These are phyloP conservation scores for Volvox africanus DNA, from an alignment of 139 green algal species.

Conservation along the genomic window DNA sequence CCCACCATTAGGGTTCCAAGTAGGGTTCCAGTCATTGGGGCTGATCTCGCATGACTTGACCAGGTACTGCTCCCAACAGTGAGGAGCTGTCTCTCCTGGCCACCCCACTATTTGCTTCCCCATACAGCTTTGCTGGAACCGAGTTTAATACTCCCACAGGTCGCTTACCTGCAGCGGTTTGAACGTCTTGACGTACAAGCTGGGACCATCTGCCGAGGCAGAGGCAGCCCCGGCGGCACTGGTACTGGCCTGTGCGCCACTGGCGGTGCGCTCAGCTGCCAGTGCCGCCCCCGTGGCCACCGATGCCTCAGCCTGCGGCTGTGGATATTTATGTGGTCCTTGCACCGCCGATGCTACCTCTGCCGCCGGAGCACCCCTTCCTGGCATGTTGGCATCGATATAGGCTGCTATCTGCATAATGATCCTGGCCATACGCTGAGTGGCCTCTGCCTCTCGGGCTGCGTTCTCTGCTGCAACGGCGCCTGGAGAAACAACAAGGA, in stretches of 20 bases:
- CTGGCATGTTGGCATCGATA: not conserved
- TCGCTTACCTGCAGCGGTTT: slow-evolving; percentile 45
- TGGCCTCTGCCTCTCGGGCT: slow-evolving; percentile 34
- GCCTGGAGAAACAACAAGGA: not conserved
- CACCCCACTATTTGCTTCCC: too few species aligned
- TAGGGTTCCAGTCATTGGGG: too few species aligned
- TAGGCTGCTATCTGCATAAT: slow-evolving; percentile 11
- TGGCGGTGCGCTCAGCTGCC: slow-evolving; percentile 6
- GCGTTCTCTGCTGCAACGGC: slow-evolving; percentile 8
- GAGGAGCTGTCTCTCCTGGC: too few species aligned
- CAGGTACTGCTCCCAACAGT: too few species aligned
- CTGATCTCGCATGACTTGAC: too few species aligned
- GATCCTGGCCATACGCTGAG: slow-evolving; percentile 9
- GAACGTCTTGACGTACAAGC: slow-evolving; percentile 8
- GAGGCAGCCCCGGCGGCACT: not conserved
- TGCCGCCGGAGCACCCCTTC: not conserved
- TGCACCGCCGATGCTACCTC: not conserved
- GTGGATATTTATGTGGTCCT: not conserved
- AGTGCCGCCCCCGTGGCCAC: not conserved
- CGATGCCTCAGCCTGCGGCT: not conserved
- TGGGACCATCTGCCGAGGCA: not conserved
- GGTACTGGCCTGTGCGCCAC: not conserved
- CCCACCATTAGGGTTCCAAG: too few species aligned
- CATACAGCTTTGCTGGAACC: too few species aligned
- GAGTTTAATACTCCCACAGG: too few species aligned